A percentile compares a stretch with the other conserved stretches of the same genome.
These are phyloP conservation scores for Podosphaera fusca DNA, from an alignment of 2,329 filamentous ascomycete species.

Conservation along the genomic window DNA sequence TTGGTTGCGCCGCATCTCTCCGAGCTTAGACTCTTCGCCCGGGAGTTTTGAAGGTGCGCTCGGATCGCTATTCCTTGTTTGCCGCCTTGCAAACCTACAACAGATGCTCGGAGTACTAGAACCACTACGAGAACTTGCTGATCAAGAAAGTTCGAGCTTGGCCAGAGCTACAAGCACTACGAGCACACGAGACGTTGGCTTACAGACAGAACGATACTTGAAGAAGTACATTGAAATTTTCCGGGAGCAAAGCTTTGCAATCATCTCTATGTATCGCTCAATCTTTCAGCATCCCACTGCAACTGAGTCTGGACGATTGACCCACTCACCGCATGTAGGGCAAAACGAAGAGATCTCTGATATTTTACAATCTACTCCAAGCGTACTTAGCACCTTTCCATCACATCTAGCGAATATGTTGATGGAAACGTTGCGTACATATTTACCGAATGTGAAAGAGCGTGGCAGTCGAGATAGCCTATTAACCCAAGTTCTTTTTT, in stretches of 20 bases:
- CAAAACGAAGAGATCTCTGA: slow-evolving; percentile 12
- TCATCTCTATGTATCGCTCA: slow-evolving; percentile 81
- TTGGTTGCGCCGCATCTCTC: slow-evolving; percentile 70
- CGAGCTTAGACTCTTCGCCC: slow-evolving; percentile 39
- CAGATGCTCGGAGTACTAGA: slow-evolving; percentile 63
- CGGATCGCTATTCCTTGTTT: slow-evolving; percentile 69
- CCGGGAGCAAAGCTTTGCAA: slow-evolving; percentile 87
- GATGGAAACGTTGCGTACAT: slow-evolving; percentile 48
- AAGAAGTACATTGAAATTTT: slow-evolving; percentile 96
- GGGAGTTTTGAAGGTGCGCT: slow-evolving; percentile 38
- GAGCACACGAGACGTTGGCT: slow-evolving; percentile 41
- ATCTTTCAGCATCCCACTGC: slow-evolving; percentile 40
- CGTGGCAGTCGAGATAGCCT: slow-evolving; percentile 64
- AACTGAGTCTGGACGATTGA: slow-evolving; percentile 1
- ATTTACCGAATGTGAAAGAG: slow-evolving; percentile 65
- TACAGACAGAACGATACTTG: slow-evolving; percentile 82
- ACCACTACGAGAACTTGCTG: slow-evolving; percentile 68
- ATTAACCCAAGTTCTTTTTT: slow-evolving; percentile 80
- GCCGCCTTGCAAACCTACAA: slow-evolving; percentile 57
- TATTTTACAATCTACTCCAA: slow-evolving; percentile 39
- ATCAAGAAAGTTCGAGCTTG: slow-evolving; percentile 47
- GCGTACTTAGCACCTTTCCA: slow-evolving; percentile 63
- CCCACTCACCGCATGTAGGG: neutral
- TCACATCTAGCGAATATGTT: slow-evolving; percentile 64
- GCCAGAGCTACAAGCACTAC: slow-evolving; percentile 2